Base-by-base conservation (phyloP, 75 land plant genomes). In the Sequoiadendron giganteum region DNA sequence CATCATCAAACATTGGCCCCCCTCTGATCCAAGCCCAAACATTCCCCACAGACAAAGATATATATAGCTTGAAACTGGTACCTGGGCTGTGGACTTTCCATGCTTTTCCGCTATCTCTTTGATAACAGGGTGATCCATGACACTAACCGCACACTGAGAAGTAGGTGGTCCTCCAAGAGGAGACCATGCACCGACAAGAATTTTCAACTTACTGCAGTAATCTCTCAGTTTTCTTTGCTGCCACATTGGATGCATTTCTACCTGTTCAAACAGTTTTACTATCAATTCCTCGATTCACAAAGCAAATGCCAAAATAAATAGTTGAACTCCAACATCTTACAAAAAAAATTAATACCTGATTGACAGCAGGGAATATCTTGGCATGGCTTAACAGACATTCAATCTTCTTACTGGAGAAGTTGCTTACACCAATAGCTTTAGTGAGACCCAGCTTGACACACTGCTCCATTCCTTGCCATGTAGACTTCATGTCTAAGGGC, bases 191-290 rank as follows among this genome's bases (percentile, higher is more conserved):
- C 85, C 85, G 5, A 95, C 85, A 85, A 81, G 93, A 54, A 91
- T 92, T 1, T 82, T 73, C 36, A 83, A 81, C 43, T 36, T 85
- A n/a, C 78, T 84, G 85, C 94, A 93, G 58, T 89, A 88, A 42
- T 90, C 90, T 42, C 90, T 89, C 40, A 92, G 85, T 39, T 88
- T 92, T 72, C 48, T 83, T 84, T 95, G 97, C 36, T 95, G 93
- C 94, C 97, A 95, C 42, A 83, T 38, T 14, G 96, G 93, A 86
- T 92, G 91, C 92, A 94, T 89, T 54, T 95, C 97, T 40, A 95
- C 96, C 96, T 95, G 88, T 88, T 45, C n/a, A 13, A 70, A 47
- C 4, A 47, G 25, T 55, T 85, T 85, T 56, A 1, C 45, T 11
- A n/a, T 82, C 15, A 82, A 47, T 43, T 25, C 30, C 84, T 28